Conservation (phyloP, 2,329 filamentous ascomycete species). For the Ustulina deusta region DNA sequence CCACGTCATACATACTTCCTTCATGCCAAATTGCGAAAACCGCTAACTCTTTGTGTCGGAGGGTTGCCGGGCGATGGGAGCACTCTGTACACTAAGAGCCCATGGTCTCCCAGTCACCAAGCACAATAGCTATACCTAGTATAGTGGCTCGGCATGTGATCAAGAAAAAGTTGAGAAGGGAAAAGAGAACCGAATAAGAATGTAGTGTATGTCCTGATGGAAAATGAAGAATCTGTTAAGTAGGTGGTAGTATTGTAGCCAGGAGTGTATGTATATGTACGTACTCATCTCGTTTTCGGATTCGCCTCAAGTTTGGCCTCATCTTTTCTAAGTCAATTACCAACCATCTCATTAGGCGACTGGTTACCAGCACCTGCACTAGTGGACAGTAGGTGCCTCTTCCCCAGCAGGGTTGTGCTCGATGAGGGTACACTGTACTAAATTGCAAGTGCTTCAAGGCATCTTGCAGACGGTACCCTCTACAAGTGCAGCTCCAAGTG, state of each 20-base stretch:
- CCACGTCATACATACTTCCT: neutral
- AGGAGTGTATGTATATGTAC: neutral
- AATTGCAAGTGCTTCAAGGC: neutral
- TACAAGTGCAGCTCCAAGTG: constrained; percentile 16
- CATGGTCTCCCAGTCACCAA: neutral
- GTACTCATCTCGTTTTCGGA: constrained; percentile 15
- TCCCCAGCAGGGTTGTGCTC: neutral
- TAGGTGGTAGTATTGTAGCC: neutral
- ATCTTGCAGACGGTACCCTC: neutral
- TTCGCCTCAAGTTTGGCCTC: neutral
- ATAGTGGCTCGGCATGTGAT: constrained; percentile 1
- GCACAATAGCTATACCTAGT: neutral
- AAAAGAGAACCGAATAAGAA: neutral
- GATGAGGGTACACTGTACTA: constrained; percentile 1
- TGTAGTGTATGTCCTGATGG: neutral
- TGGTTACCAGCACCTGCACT: neutral
- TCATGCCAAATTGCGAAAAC: neutral
- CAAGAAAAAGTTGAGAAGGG: neutral
- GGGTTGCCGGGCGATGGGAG: neutral
- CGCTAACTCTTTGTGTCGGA: neutral
- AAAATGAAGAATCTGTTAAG: neutral
- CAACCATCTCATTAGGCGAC: constrained; percentile 2
- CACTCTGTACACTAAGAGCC: neutral
- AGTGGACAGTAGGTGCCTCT: neutral
- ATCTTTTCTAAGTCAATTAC: neutral